Evolutionary conservation across 169 alveolate genomes (phyloP).

Genomic region (Pseudocohnilembus persalinus): DNA sequence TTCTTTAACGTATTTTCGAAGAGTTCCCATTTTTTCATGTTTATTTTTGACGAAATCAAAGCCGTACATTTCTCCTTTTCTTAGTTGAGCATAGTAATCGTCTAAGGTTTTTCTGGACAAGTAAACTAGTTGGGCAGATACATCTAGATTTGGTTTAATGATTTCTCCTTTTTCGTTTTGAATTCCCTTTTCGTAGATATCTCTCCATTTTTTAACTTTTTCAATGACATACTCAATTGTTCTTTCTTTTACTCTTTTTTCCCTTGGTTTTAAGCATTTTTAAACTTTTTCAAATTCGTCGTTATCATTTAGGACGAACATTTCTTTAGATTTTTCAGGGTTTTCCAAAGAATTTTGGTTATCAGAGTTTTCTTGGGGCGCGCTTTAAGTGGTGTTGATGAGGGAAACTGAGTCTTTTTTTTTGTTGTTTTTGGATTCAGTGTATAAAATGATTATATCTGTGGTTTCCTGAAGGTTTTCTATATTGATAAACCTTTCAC

Average conservation of each 20-base stretch:
- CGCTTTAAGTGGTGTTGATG: not conserved
- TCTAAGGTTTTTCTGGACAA: conserved; percentile 82
- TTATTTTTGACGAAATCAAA: conserved; percentile 75
- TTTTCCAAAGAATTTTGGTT: not conserved
- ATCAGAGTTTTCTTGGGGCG: not conserved
- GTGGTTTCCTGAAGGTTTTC: not conserved
- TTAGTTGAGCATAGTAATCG: conserved; percentile 78
- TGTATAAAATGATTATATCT: not conserved
- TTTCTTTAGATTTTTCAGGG: not conserved
- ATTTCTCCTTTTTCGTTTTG: conserved; percentile 56
- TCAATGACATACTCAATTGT: conserved; percentile 81
- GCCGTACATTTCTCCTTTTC: conserved; percentile 75
- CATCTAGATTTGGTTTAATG: conserved; percentile 69
- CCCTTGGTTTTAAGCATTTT: conserved; percentile 5
- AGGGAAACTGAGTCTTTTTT: not conserved
- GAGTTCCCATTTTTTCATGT: conserved; percentile 79
- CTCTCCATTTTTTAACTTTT: conserved; percentile 82
- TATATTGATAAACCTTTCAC: not conserved
- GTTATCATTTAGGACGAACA: not conserved
- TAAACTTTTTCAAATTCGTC: not conserved
- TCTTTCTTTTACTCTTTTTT: conserved; percentile 84
- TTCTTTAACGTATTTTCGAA: conserved; percentile 74
- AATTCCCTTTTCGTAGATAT: conserved; percentile 75
- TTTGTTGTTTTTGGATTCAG: not conserved
- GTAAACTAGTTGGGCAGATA: conserved; percentile 80